Base-by-base conservation (phyloP, 148 eudicot species). In the Vaccinium darrowii region DNA sequence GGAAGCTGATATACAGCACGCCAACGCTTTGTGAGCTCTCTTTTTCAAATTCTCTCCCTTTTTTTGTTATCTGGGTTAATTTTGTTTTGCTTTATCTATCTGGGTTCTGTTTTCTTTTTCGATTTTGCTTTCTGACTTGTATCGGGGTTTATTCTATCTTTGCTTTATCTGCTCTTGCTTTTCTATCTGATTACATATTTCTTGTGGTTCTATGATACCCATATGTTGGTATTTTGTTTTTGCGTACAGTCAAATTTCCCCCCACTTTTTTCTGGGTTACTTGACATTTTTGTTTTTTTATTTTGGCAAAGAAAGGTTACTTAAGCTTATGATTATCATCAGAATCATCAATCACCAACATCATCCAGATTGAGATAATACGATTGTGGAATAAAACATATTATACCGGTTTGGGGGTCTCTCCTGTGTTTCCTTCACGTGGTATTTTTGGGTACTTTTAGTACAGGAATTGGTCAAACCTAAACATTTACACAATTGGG, bases 1-100 rank as follows among this genome's bases (percentile, higher is more conserved):
- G 54, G 98, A 95, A 86, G 90, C 95, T 87, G 98, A 95, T 92
- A 92, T 95, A 77, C 95, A 92, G 79, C 94, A 92, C 86, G 98
- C 98, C 33, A 95, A 93, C 90, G 86, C 95, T 84, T 25, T 95
- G 98, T 95, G 82, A 91, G 98, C 58, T 82, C 27, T 39, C 81
- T 76, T 67, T 76, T 69, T 71, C 21, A 4, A 11, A 33, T 43
- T 47, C n/a, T 5, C 10, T 84, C 51, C 12, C 19, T 23, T 57
- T 23, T 74, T 23, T 33, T 7, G 47, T 43, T 43, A 33, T 18
- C 18, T 47, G 81, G 72, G 23, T 8, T 53, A 27, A 2, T 9
- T 51, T 21, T 53, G 27, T 80, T 27, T 57, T 27, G 47, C 58
- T 83, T 62, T 47, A n/a, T 72, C 47, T 27, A 11, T 67, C 73